Base-by-base conservation (phyloP, 768 basidiomycete genomes). In the Nevesoporus exiguus region DNA sequence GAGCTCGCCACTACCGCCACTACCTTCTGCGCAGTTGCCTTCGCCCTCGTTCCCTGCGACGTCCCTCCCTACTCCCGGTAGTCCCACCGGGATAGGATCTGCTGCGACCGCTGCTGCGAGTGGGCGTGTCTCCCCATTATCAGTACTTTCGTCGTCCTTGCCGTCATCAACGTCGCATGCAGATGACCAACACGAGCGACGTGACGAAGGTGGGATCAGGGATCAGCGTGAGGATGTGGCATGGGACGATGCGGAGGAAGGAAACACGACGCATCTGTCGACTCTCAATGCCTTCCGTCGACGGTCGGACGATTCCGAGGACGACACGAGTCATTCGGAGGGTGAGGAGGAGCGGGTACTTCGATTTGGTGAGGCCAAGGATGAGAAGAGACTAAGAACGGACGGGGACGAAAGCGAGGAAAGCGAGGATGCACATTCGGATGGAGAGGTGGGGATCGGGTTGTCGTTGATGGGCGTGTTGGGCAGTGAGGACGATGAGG, bases 381-480 rank as follows among this genome's bases (percentile, higher is more conserved):
- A 59, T 19, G 39, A 49, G 19, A 22, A 11, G 14, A 25, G 3
- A n/a, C 19, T 7, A 7, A 36, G 29, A 4, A 3, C 15, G 36
- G 39, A 22, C 8, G 21, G 27, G 17, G 30, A 37, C 3, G 46
- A 21, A 39, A 27, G 33, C 39, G 17, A n/a, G 25, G 13, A 36
- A 40, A 42, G 47, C 0, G 61, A 60, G 17, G 66, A 72, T 3
- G 74, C 67, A 7, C 57, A 74, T 49, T 81, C 80, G 2, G 85
- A 86, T 53, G 85, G 81, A 4, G 80, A 82, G 47, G 73, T 80
- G 1, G 88, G 84, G 0, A 90, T 90, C 34, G 88, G 88, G 2
- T 69, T 89, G 31, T 83, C 83, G 2, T 69, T 90, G 49, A 69
- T 90, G 49, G 80, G 82, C 58, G 77, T 76, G 37, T 81, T 62